These are phyloP conservation scores for Coniferiporia sulphurascens DNA, from an alignment of 1,284 basidiomycete genomes.

Conservation along the genomic window DNA sequence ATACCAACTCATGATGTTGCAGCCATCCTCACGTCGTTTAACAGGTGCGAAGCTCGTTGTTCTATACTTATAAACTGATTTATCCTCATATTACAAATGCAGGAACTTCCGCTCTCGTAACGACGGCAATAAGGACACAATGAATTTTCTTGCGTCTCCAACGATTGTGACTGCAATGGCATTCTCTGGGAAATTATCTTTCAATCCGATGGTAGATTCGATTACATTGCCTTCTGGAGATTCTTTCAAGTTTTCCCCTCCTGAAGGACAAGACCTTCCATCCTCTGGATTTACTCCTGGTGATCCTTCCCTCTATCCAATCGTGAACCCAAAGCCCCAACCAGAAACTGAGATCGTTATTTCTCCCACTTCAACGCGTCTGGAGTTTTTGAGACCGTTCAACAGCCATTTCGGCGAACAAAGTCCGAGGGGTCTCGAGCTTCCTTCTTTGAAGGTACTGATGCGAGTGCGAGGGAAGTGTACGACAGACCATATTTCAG, in stretches of 20 bases:
- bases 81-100: slow-evolving; percentile 12
- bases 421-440: slow-evolving; percentile 62
- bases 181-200: slow-evolving; percentile 91
- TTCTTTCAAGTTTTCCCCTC: slow-evolving; percentile 84
- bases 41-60: slow-evolving; percentile 49
- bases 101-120: slow-evolving; percentile 96
- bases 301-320: slow-evolving; percentile 76
- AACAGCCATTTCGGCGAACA: slow-evolving; percentile 63
- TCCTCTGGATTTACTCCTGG: slow-evolving; percentile 79
- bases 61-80: not conserved
- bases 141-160: slow-evolving; percentile 98
- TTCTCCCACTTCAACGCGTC: slow-evolving; percentile 72
- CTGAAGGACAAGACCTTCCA: slow-evolving; percentile 83
- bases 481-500: slow-evolving; percentile 97
- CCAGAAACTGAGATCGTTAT: slow-evolving; percentile 82
- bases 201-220: slow-evolving; percentile 89
- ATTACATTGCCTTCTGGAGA: slow-evolving; percentile 72
- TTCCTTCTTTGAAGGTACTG: slow-evolving; percentile 78
- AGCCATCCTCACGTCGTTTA: slow-evolving; percentile 98
- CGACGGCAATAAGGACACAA: slow-evolving; percentile 92
- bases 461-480: slow-evolving; percentile 96
- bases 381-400: slow-evolving; percentile 90
- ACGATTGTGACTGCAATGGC: slow-evolving; percentile 97
- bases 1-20: not conserved
- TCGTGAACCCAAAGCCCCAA: slow-evolving; percentile 68